Evolutionary conservation across 768 basidiomycete genomes (phyloP).

Genomic region (Daedaleopsis sinensis): DNA sequence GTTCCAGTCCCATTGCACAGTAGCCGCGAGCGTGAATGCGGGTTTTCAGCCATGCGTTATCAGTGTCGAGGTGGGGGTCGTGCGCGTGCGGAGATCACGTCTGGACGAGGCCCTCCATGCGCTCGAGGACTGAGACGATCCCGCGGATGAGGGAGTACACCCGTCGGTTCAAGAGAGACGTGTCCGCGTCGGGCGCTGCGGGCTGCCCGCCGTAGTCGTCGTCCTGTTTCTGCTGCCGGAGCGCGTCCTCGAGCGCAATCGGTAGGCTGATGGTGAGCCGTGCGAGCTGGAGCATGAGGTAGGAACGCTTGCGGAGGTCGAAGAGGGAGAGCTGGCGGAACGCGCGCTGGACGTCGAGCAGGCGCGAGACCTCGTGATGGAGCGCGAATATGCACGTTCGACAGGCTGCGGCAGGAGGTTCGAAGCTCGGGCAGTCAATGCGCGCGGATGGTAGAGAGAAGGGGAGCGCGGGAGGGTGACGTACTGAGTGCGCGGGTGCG

Average conservation of each 20-base stretch:
- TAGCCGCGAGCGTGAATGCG: too few species aligned
- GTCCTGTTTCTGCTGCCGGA: conserved; percentile 42
- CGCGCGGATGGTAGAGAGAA: conserved; percentile 1
- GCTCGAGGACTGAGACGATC: conserved; percentile 63
- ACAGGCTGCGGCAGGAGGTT: conserved; percentile 50
- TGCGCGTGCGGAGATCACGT: conserved; percentile 16
- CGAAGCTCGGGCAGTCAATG: neutral
- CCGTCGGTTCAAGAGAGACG: conserved; percentile 54
- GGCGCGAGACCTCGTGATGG: conserved; percentile 69
- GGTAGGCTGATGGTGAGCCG: conserved; percentile 78
- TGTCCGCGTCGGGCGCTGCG: conserved; percentile 21
- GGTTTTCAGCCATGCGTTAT: too few species aligned
- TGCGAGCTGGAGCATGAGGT: conserved; percentile 75
- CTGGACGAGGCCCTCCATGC: conserved; percentile 59
- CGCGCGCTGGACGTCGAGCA: conserved; percentile 81
- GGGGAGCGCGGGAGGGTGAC: conserved; percentile 23
- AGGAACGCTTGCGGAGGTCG: conserved; percentile 73
- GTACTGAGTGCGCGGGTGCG: conserved; percentile 76
- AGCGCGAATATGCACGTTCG: conserved; percentile 77
- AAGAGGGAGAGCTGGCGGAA: conserved; percentile 78
- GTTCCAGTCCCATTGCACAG: neutral
- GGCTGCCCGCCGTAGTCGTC: conserved; percentile 27
- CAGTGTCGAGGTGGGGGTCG: too few species aligned
- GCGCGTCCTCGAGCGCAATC: conserved; percentile 70
- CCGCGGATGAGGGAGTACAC: conserved; percentile 63